Evolutionary conservation across 2,329 filamentous ascomycete species (phyloP).

Genomic region (Nothophoma quercina): DNA sequence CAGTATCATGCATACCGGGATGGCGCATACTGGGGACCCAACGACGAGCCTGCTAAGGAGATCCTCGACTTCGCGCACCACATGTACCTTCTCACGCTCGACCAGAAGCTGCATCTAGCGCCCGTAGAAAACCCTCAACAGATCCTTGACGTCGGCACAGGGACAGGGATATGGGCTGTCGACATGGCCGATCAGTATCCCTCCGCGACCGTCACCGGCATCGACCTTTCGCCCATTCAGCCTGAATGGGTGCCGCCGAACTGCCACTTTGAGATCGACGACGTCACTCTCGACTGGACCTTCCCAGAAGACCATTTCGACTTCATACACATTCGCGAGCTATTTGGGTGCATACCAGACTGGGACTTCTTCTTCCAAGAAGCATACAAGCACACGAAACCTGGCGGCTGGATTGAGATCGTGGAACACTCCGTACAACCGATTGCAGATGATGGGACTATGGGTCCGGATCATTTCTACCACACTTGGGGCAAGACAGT

Average conservation of each 20-base stretch:
- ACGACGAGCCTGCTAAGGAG: conserved; percentile 54
- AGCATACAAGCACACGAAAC: conserved; percentile 47
- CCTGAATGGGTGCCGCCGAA: conserved; percentile 58
- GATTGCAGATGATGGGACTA: conserved; percentile 51
- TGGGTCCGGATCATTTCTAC: conserved; percentile 48
- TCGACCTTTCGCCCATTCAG: conserved; percentile 60
- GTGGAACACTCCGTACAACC: conserved; percentile 53
- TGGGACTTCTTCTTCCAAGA: conserved; percentile 54
- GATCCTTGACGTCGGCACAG: conserved; percentile 46
- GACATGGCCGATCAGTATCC: conserved; percentile 42
- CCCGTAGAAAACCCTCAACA: conserved; percentile 41
- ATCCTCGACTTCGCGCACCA: conserved; percentile 55
- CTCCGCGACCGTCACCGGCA: conserved; percentile 49
- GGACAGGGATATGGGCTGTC: conserved; percentile 50
- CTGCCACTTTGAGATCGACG: conserved; percentile 57
- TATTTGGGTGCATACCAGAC: conserved; percentile 56
- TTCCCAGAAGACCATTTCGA: conserved; percentile 49
- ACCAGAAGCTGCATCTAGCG: conserved; percentile 45
- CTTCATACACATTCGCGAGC: conserved; percentile 56
- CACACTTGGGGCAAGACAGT: conserved; percentile 46
- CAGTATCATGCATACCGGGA: conserved; percentile 49
- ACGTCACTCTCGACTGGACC: conserved; percentile 54
- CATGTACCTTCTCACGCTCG: conserved; percentile 47
- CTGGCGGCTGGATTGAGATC: conserved; percentile 55
- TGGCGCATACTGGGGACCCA: conserved; percentile 52